Evolutionary conservation across 176 grass and related monocot genomes (phyloP).

Genomic region (Aegilops speltoides): DNA sequence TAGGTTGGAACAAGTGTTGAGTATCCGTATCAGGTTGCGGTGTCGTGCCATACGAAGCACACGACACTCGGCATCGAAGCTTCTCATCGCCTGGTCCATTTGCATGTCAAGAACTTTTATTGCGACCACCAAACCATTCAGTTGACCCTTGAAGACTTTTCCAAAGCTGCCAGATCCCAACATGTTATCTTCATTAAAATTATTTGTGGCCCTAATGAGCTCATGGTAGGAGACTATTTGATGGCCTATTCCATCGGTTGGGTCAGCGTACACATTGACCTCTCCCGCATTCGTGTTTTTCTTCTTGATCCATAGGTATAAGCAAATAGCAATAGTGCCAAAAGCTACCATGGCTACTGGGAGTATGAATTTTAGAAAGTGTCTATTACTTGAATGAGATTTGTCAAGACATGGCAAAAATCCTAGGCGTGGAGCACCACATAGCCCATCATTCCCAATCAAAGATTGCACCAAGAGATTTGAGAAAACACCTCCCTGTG

Average conservation of each 20-base stretch:
- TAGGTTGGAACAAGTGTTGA: background rate
- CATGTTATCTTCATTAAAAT: background rate
- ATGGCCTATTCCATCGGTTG: too few relatives aligned
- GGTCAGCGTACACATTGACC: fast-evolving
- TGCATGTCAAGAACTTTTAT: background rate
- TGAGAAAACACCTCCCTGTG: background rate
- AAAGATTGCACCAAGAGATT: background rate
- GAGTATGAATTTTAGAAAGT: background rate
- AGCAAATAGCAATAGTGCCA: background rate
- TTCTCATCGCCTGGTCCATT: background rate
- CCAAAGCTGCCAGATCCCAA: background rate
- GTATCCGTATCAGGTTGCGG: background rate
- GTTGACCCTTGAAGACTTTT: background rate
- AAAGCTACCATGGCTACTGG: background rate
- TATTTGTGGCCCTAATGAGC: background rate
- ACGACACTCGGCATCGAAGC: background rate
- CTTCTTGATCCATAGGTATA: background rate
- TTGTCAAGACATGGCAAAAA: background rate
- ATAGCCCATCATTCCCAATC: background rate
- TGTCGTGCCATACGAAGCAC: background rate
- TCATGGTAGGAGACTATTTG: background rate
- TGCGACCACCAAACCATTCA: background rate
- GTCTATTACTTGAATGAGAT: background rate
- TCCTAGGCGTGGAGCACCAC: background rate
- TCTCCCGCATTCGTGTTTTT: background rate